These are phyloP conservation scores for Emmonsiellopsis sp. DNA, from an alignment of 2,329 filamentous ascomycete genomes.

Conservation along the genomic window DNA sequence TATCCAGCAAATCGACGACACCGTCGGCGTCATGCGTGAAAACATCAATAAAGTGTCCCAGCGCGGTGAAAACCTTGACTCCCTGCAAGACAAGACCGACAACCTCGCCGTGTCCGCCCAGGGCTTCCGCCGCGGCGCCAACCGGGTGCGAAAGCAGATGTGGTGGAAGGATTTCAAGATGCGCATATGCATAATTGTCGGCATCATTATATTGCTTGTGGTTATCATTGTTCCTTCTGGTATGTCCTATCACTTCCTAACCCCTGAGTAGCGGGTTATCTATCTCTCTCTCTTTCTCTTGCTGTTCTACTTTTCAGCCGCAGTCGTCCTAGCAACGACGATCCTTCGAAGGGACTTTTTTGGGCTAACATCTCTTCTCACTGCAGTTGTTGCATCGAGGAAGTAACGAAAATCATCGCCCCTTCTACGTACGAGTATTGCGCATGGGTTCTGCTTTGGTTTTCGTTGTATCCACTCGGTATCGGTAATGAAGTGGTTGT, in stretches of 20 bases:
- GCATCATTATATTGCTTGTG: constrained; percentile 81
- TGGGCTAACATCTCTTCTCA: constrained; percentile 3
- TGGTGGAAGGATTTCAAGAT: constrained; percentile 99
- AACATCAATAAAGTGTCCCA: constrained; percentile 97
- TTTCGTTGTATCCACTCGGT: neutral
- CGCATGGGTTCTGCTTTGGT: neutral
- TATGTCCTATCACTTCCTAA: constrained; percentile 39
- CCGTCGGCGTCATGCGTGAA: constrained; percentile 87
- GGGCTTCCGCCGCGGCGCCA: constrained; percentile 91
- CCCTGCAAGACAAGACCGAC: constrained; percentile 84
- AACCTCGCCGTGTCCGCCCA: constrained; percentile 88
- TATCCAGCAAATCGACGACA: constrained; percentile 88
- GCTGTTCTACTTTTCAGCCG: neutral
- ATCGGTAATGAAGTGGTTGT: neutral
- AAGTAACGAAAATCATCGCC: constrained; percentile 3
- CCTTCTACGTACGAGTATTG: neutral
- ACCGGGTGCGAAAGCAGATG: constrained; percentile 93
- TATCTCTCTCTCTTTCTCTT: constrained; percentile 1
- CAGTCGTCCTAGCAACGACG: neutral
- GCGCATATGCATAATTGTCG: constrained; percentile 89
- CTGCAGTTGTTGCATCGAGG: constrained; percentile 9
- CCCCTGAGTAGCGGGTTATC: too few species aligned
- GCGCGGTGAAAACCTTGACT: constrained; percentile 80
- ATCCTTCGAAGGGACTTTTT: neutral
- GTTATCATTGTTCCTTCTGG: constrained; percentile 89